A percentile compares a stretch with the other conserved stretches of the same genome.
Conservation (phyloP, 257 asterid species). For the Fraxinus quadrangulata region DNA sequence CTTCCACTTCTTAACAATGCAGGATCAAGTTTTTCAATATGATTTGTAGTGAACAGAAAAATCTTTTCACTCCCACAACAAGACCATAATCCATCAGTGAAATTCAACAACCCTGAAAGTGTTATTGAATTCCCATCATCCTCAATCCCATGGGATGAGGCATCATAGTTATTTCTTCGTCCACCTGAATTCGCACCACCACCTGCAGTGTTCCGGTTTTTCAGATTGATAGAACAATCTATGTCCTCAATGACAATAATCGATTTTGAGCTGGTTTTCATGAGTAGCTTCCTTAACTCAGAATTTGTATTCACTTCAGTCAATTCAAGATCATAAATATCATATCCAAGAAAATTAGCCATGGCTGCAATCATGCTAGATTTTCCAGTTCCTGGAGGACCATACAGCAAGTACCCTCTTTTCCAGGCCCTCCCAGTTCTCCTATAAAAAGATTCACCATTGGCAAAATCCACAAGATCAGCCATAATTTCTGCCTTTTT, state of each 20-base stretch:
- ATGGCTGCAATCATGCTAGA: constrained; percentile 57
- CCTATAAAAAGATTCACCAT: constrained; percentile 36
- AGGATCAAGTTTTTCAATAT: constrained; percentile 13
- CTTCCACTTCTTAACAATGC: constrained; percentile 18
- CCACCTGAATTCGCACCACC: neutral
- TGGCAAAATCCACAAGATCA: constrained; percentile 35
- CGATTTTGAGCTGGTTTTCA: constrained; percentile 43
- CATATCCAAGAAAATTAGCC: constrained; percentile 48
- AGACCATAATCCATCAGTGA: constrained; percentile 7
- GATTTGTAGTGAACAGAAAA: constrained; percentile 15
- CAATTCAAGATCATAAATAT: constrained; percentile 47
- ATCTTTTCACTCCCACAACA: constrained; percentile 13
- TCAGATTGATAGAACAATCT: constrained; percentile 40
- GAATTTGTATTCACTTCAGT: constrained; percentile 42
- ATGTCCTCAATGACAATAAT: constrained; percentile 48
- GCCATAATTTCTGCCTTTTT: constrained; percentile 39
- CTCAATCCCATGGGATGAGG: neutral
- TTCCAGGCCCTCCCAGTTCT: constrained; percentile 49
- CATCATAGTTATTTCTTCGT: constrained; percentile 3
- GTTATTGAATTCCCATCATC: constrained; percentile 8
- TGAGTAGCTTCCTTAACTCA: constrained; percentile 40
- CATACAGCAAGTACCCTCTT: constrained; percentile 41
- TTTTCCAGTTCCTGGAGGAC: constrained; percentile 51
- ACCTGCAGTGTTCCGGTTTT: constrained; percentile 20
- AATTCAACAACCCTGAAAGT: constrained; percentile 19